Evolutionary conservation across 164 flowering plant species (phyloP), one percentile per base, ranked within the genome.

Genomic region (Aristolochia fimbriata): DNA sequence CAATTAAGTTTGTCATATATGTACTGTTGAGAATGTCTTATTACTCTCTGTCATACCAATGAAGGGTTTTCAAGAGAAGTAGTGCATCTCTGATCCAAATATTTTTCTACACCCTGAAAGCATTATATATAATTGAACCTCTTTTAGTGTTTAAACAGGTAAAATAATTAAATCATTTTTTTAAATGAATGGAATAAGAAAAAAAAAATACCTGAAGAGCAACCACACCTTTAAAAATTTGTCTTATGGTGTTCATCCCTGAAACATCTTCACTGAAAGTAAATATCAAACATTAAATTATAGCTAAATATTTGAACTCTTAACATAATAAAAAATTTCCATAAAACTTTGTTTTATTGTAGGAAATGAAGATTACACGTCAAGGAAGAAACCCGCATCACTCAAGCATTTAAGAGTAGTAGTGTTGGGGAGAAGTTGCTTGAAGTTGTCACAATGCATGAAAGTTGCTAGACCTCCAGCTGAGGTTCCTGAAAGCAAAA

Each of bases 401-500:
- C 99, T 88, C 71, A 91, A 70, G 78, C 99, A 94, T 71, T 94
- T 94, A 8, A 86, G 93, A 49, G 50, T 74, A 4, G 96, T 73
- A 64, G 64, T 79, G 17, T n/a, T 55, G 20, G 99, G 95, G 60
- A 94, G 72, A 64, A 73, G 66, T 1, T 60, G 67, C 47, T 81
- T 72, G 73, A 91, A 84, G 57, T 80, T 69, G 63, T 91, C 88
- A 68, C 99, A 94, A 46, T 94, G 97, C 62, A 81, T 55, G 73
- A 88, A 85, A 27, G 86, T 24, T 57, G 97, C 82, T 45, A 94
- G 70, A 41, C 99, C 99, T 41, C 99, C 99, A 37, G 99, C 99
- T 24, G 99, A 94, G 74, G 97, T 91, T 49, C 99, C 99, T 15
- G 99, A 88, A 63, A 94, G 90, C 80, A 94, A 63, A 62, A 88